Percentiles rank a stretch among this genome's conserved stretches.
phyloP scores from a whole-genome alignment of 1,284 basidiomycete species.

The Microstroma glucosiphilum region DNA sequence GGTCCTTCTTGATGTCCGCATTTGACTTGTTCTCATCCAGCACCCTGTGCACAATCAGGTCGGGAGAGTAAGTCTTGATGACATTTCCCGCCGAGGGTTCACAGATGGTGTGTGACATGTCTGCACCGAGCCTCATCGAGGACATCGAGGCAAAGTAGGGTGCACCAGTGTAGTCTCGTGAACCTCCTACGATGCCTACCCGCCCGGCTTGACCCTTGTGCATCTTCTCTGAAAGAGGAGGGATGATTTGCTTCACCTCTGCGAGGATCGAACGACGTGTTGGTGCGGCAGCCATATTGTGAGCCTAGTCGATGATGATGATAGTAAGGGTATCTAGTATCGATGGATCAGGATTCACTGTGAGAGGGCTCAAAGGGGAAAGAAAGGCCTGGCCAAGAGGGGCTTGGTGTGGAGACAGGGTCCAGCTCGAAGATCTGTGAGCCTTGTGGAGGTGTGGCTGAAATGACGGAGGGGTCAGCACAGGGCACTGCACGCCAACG shows the following conservation, averaged over 20 bases:
- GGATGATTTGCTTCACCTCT: slow-evolving; percentile 67
- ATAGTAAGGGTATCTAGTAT: no score
- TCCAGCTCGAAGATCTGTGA: no score
- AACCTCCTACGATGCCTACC: slow-evolving; percentile 87
- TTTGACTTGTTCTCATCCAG: slow-evolving; percentile 53
- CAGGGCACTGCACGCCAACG: no score
- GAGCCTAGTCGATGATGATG: no score
- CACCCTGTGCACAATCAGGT: slow-evolving; percentile 91
- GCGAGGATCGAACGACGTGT: slow-evolving; percentile 6
- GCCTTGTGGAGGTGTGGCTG: no score
- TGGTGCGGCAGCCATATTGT: not conserved
- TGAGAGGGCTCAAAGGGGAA: no score
- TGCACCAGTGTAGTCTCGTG: slow-evolving; percentile 89
- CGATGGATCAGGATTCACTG: no score
- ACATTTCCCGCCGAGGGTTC: slow-evolving; percentile 75
- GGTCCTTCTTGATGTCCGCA: slow-evolving; percentile 56
- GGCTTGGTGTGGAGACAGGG: no score
- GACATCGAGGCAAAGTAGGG: slow-evolving; percentile 63
- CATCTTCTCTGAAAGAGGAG: slow-evolving; percentile 71
- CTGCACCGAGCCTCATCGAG: slow-evolving; percentile 60
- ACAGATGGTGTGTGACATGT: slow-evolving; percentile 94
- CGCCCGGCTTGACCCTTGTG: slow-evolving; percentile 97
- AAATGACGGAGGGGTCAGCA: no score
- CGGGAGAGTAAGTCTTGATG: slow-evolving; percentile 90
- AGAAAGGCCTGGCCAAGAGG: no score